Percentiles rank a stretch among this genome's conserved stretches.
Evolutionary conservation across 2,329 filamentous ascomycete species (phyloP).

Genomic region (Pseudopyricularia cyperi): DNA sequence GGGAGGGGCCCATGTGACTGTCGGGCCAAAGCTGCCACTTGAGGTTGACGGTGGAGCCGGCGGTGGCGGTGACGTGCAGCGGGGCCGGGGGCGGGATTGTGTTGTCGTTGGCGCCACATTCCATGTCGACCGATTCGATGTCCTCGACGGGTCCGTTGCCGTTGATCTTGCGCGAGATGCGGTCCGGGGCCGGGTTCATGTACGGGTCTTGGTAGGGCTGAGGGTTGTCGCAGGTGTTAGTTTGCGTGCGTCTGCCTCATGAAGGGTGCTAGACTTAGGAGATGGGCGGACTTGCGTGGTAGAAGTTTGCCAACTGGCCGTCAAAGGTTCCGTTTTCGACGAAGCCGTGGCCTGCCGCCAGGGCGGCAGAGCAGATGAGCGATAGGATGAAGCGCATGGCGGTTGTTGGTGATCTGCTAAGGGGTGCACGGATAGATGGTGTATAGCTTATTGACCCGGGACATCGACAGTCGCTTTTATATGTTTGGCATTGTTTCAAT

Average conservation of each 20-base stretch:
- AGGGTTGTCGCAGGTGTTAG: no score
- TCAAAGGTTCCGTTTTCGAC: constrained; percentile 31
- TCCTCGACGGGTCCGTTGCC: constrained; percentile 46
- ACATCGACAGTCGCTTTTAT: no score
- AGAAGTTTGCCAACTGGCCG: constrained; percentile 17
- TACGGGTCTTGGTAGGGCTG: constrained; percentile 30
- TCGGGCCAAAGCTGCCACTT: constrained; percentile 40
- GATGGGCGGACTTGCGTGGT: constrained; percentile 14
- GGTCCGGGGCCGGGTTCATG: constrained; percentile 22
- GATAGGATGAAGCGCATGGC: constrained; percentile 17
- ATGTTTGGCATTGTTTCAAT: no score
- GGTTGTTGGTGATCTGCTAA: no score
- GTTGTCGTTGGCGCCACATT: constrained; percentile 38
- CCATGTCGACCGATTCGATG: constrained; percentile 36
- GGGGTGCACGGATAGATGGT: no score
- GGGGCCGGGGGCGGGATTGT: constrained; percentile 35
- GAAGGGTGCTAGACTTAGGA: background rate
- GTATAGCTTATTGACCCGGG: no score
- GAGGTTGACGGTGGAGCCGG: constrained; percentile 38
- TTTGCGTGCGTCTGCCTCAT: background rate
- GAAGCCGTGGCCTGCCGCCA: constrained; percentile 34
- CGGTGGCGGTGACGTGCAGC: constrained; percentile 37
- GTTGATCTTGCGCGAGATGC: constrained; percentile 43
- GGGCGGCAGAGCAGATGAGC: constrained; percentile 19
- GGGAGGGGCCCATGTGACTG: constrained; percentile 36